Conservation (phyloP, 1,284 basidiomycete species). For the Marasmius fiardii region DNA sequence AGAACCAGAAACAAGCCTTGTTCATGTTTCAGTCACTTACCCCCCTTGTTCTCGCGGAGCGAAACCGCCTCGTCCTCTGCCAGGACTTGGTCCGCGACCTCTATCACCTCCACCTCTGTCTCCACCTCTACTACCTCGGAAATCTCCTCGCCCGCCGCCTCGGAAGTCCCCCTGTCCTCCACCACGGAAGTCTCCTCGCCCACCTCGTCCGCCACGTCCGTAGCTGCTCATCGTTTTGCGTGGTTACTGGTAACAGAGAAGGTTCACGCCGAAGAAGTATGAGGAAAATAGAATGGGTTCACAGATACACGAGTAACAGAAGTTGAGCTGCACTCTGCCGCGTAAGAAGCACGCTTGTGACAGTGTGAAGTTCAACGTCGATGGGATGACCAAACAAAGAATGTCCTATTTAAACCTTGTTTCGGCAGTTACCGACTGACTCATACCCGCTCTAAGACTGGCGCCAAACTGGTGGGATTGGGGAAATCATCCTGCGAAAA, state of each 20-base stretch:
- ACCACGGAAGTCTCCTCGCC: conserved; percentile 29
- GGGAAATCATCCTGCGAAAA: too few relatives aligned
- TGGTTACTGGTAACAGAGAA: background rate
- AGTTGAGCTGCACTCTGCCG: conserved; percentile 3
- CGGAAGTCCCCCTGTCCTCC: conserved; percentile 30
- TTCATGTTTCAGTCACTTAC: conserved; percentile 30
- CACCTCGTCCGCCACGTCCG: conserved; percentile 18
- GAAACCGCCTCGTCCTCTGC: conserved; percentile 17
- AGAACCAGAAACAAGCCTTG: background rate
- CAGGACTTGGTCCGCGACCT: conserved; percentile 21
- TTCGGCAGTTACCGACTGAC: background rate
- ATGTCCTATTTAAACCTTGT: background rate
- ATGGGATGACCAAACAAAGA: background rate
- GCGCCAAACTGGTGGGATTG: too few relatives aligned
- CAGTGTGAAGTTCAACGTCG: conserved; percentile 3
- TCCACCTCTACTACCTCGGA: conserved; percentile 25
- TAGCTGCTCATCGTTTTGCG: background rate
- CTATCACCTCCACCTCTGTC: conserved; percentile 24
- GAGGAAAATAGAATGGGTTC: background rate
- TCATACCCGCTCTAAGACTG: too few relatives aligned
- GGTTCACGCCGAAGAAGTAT: background rate
- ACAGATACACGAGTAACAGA: background rate
- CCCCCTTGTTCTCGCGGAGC: conserved; percentile 40
- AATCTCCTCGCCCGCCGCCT: conserved; percentile 22
- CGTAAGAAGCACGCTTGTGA: background rate